Base-by-base conservation (phyloP, 441 rosid species). In the Macaranga tanarius region DNA sequence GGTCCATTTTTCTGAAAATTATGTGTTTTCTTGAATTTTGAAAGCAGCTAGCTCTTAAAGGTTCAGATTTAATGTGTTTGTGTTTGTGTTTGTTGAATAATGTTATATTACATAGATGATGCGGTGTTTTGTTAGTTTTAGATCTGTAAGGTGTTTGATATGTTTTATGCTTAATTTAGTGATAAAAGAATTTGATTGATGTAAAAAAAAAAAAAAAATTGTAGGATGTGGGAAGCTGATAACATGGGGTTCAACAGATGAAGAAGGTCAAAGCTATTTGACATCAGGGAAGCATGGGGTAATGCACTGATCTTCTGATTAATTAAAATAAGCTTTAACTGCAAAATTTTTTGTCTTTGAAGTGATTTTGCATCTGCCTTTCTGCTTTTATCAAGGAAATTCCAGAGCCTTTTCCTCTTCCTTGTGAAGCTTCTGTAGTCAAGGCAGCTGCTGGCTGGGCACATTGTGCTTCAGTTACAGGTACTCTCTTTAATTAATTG, bases 191-290 rank as follows among this genome's bases (percentile, higher is more conserved):
- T 65, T 25, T 25, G 23, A 26, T 42, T 10, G 0, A 42, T 42
- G 12, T 7, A 42, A 42, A 0, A n/a, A n/a, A n/a, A n/a, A n/a
- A 7, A 3, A 38, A 38, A 38, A 42, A 7, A 7, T 42, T 42
- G 60, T 84, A 90, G 95, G 84, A 50, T 83, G 88, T 0, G 90
- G 97, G 78, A 92, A 89, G 88, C 93, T 92, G 42, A 81, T 94
- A 51, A 90, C 98, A 15, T 94, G 97, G 98, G 97, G 97, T n/a
- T 94, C 97, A 6, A 84, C 97, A 1, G 97, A 90, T 79, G 97
- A 94, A 79, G 83, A 89, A 58, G 93, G 92, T 74, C 98, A 94
- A 82, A 94, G 96, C 88, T 90, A 92, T 54, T 78, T 87, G 54
- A 87, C 96, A 45, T 84, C 91, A 3, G 97, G 98, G 79, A 92